phyloP scores from a whole-genome alignment of 257 asterid species.

The Fraxinus americana region DNA sequence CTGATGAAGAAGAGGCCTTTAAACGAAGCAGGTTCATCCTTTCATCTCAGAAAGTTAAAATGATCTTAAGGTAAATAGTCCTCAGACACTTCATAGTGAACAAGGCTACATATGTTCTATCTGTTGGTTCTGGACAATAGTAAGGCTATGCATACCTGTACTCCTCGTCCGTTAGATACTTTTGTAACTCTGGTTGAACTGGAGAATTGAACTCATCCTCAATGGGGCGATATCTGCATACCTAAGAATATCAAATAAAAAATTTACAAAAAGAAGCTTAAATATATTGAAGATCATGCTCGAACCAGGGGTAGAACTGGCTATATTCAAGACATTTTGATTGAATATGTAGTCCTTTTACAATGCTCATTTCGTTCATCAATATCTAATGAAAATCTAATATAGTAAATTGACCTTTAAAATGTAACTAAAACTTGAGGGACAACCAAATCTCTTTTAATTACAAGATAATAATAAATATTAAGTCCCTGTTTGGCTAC shows the following conservation, averaged over 20 bases:
- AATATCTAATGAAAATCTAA: neutral
- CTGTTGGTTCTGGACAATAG: neutral
- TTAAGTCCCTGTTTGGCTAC: too few relatives aligned
- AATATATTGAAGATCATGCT: slow-evolving; percentile 11
- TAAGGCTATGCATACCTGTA: slow-evolving; percentile 53
- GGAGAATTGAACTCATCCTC: slow-evolving; percentile 90
- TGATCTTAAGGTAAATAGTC: neutral
- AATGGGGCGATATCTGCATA: slow-evolving; percentile 81
- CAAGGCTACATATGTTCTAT: neutral
- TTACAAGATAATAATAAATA: too few relatives aligned
- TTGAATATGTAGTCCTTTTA: neutral
- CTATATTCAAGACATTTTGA: slow-evolving; percentile 10
- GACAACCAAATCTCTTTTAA: neutral
- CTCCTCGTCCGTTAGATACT: slow-evolving; percentile 83
- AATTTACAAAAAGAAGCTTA: slow-evolving; percentile 16
- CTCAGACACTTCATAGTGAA: neutral
- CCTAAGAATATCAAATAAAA: slow-evolving; percentile 40
- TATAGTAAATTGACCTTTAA: neutral
- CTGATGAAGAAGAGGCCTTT: too few relatives aligned
- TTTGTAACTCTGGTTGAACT: slow-evolving; percentile 74
- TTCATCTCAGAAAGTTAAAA: neutral
- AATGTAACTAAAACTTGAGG: neutral
- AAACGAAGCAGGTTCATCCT: neutral
- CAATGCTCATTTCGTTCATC: neutral
- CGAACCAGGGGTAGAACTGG: neutral